Evolutionary conservation across 225 moss, liverwort and hornwort species (phyloP), one percentile per base, ranked within the genome.

Genomic region (Antitrichia curtipendula): DNA sequence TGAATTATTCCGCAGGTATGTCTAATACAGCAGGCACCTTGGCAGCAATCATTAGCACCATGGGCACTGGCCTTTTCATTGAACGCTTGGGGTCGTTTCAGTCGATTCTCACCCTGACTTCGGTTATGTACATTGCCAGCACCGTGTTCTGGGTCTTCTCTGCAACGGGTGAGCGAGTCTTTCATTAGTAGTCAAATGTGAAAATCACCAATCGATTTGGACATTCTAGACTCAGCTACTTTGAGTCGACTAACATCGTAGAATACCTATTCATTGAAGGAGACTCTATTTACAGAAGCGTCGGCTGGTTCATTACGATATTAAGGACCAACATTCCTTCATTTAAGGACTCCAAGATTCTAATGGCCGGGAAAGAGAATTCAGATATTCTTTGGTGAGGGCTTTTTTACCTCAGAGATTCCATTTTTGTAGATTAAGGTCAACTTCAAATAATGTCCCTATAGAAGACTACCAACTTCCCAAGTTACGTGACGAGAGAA

Each of bases 41-140:
- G 38, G 95, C 96, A 45, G 96, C 97, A 38, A 96, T 95, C 66
- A 82, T 95, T 58, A 96, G 97, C 76, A 97, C 96, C 29, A 93
- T 97, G 88, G 97, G 95, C 32, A 86, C 90, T 16, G 97, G 97
- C 24, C 77, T 92, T 78, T 95, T 97, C 89, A 94, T 97, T 58
- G 95, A 97, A 89, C 90, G 93, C 43, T 85, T 97, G 60, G 96
- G 97, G 49, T 97, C 95, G 40, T 95, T 97, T 63, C 96, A 95
- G 75, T 91, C 94, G 68, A 91, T 94, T 85, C 90, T 97, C 72
- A 93, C 91, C 74, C 78, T 95, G 17, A 97, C 95, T 40, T 93
- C 96, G 40, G 43, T 95, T 18, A 91, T 97, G 86, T 97, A 96
- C 91, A 81, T 95, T 54, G 88, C 89, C 68, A 95, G 95, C 90